These are phyloP conservation scores for Tylopilus orsonianus DNA, from an alignment of 1,284 basidiomycete species.

Conservation along the genomic window DNA sequence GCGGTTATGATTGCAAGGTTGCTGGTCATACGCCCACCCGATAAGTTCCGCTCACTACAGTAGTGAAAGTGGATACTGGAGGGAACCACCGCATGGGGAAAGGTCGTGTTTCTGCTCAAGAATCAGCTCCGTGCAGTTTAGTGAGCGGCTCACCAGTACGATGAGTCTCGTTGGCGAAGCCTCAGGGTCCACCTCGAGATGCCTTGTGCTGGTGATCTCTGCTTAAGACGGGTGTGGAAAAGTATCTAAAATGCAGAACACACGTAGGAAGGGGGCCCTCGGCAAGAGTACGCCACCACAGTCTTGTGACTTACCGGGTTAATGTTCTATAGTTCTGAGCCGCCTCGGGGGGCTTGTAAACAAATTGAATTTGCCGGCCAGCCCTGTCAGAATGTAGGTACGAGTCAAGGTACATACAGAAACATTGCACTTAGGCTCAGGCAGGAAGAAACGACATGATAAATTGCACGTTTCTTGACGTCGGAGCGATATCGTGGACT, in stretches of 20 bases:
- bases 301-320: not conserved
- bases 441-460: slow-evolving; percentile 1
- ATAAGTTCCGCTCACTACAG: no score
- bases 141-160: not conserved
- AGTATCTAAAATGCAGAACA: no score
- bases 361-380: slow-evolving; percentile 12
- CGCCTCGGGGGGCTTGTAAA: slow-evolving; percentile 20
- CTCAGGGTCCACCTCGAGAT: slow-evolving; percentile 17
- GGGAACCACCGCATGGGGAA: no score
- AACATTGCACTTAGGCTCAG: slow-evolving; percentile 1
- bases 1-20: no score
- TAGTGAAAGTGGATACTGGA: no score
- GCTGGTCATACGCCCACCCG: no score
- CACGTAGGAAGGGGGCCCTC: slow-evolving; percentile 4
- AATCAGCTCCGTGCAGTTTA: slow-evolving; percentile 20
- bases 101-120: not conserved
- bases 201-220: slow-evolving; percentile 17
- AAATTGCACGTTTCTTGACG: slow-evolving; percentile 12
- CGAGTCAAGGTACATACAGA: not conserved
- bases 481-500: not conserved
- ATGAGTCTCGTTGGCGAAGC: not conserved
- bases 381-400: no score
- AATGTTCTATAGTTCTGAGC: slow-evolving; percentile 7
- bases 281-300: slow-evolving; percentile 9
- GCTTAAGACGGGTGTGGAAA: slow-evolving; percentile 13